Evolutionary conservation across 1,284 basidiomycete species (phyloP).

Genomic region (Irpex rosettiformis): DNA sequence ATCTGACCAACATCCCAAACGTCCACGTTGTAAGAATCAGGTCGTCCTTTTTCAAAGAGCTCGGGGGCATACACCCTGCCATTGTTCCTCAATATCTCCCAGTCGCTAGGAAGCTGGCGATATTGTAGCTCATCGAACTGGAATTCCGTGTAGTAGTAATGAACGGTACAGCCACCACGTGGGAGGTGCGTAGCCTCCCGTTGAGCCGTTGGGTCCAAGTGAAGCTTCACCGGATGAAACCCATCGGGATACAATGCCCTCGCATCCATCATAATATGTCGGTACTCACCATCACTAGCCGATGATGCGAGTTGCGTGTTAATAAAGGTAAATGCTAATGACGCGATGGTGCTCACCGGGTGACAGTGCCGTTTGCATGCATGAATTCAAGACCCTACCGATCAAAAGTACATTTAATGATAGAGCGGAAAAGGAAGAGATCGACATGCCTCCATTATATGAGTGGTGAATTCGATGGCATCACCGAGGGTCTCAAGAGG

Average conservation of each 20-base stretch:
- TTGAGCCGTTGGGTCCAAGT: not conserved
- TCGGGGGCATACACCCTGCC: not conserved
- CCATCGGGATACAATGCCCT: constrained; percentile 1
- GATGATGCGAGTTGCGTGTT: not conserved
- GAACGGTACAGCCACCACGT: not conserved
- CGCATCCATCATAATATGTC: constrained; percentile 10
- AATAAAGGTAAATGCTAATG: not conserved
- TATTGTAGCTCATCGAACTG: not conserved
- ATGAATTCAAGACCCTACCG: not conserved
- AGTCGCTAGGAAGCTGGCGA: not conserved
- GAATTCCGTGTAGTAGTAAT: not conserved
- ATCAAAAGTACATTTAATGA: not conserved
- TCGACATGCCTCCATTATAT: constrained; percentile 21
- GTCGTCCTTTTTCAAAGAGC: not conserved
- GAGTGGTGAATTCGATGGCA: constrained; percentile 24
- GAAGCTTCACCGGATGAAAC: constrained; percentile 3
- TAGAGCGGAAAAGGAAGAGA: not conserved
- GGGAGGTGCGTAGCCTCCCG: not conserved
- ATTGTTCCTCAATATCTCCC: not conserved
- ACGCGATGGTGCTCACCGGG: not conserved
- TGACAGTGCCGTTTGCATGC: not conserved
- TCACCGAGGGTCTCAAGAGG: constrained; percentile 24
- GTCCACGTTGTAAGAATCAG: not conserved
- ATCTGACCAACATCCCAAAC: not conserved
- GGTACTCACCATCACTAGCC: not conserved